phyloP scores from a whole-genome alignment of 371 early-diverging fungal genomes.

The Lichtheimia corymbifera region DNA sequence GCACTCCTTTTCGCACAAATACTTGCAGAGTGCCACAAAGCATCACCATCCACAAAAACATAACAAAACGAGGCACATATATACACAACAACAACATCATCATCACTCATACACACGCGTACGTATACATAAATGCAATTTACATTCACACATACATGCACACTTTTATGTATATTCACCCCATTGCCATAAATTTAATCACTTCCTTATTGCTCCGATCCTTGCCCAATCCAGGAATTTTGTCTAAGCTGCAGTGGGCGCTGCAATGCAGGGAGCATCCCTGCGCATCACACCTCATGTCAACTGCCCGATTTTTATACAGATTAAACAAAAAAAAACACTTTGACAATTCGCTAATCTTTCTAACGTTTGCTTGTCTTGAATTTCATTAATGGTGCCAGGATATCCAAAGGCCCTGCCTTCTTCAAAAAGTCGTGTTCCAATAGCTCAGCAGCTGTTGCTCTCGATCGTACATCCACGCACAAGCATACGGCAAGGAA shows the following conservation, averaged over 20 bases:
- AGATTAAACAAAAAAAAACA: too few species aligned
- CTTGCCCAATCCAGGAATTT: constrained; percentile 1
- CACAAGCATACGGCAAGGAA: constrained; percentile 88
- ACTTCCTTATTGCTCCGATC: not conserved
- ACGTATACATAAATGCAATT: not conserved
- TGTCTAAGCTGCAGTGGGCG: not conserved
- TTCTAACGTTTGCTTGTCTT: constrained; percentile 23
- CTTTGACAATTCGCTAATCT: not conserved
- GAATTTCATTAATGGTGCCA: constrained; percentile 58
- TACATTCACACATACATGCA: not conserved
- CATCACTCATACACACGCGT: not conserved
- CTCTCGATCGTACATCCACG: constrained; percentile 87
- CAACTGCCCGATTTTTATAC: constrained; percentile 3
- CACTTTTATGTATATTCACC: not conserved
- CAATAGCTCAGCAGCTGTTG: constrained; percentile 83
- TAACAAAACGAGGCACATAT: too few species aligned
- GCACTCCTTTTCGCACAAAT: constrained; percentile 17
- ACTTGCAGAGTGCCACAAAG: constrained; percentile 2
- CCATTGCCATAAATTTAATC: not conserved
- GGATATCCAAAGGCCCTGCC: constrained; percentile 53
- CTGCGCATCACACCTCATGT: not conserved
- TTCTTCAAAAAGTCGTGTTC: constrained; percentile 76
- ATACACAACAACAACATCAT: not conserved
- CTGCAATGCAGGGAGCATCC: not conserved
- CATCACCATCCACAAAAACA: not conserved